Conservation (phyloP, 2,329 filamentous ascomycete genomes). For the Epichloe sp. region DNA sequence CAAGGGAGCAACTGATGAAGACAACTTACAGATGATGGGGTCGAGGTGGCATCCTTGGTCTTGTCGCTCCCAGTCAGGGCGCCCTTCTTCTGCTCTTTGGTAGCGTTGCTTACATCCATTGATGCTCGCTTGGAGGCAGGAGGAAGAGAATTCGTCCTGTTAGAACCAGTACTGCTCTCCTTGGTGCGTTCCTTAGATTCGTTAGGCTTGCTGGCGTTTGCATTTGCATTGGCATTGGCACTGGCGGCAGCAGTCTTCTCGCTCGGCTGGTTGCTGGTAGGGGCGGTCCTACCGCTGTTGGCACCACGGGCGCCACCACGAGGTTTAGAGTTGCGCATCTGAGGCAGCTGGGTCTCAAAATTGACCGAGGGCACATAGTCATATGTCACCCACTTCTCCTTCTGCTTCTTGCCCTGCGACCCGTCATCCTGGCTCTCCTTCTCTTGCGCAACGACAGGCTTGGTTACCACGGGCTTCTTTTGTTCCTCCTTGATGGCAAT, state of each 20-base stretch:
- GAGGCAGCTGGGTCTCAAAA: slow-evolving; percentile 71
- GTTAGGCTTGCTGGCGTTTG: slow-evolving; percentile 17
- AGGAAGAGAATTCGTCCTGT: slow-evolving; percentile 23
- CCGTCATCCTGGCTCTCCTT: slow-evolving; percentile 46
- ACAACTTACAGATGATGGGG: slow-evolving; percentile 27
- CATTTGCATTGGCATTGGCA: slow-evolving; percentile 12
- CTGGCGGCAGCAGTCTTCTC: slow-evolving; percentile 23
- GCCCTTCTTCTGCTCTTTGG: slow-evolving; percentile 35
- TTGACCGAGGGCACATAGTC: slow-evolving; percentile 72
- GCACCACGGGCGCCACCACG: slow-evolving; percentile 35
- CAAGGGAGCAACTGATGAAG: background rate
- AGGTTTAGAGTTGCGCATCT: slow-evolving; percentile 34
- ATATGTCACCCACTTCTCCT: slow-evolving; percentile 77
- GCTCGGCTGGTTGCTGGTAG: slow-evolving; percentile 16
- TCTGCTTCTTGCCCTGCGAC: slow-evolving; percentile 41
- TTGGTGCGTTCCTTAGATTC: slow-evolving; percentile 23
- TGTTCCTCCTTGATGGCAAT: slow-evolving; percentile 57
- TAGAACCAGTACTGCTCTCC: slow-evolving; percentile 20
- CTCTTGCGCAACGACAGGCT: slow-evolving; percentile 46
- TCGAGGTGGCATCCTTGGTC: slow-evolving; percentile 24
- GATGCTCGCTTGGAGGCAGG: slow-evolving; percentile 31
- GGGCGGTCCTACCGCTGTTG: slow-evolving; percentile 24
- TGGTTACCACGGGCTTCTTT: slow-evolving; percentile 47
- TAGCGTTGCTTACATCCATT: slow-evolving; percentile 22
- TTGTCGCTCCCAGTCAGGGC: slow-evolving; percentile 23